A percentile compares a stretch with the other conserved stretches of the same genome.
Conservation (phyloP, 2,329 filamentous ascomycete species). For the Didymella exigua region DNA sequence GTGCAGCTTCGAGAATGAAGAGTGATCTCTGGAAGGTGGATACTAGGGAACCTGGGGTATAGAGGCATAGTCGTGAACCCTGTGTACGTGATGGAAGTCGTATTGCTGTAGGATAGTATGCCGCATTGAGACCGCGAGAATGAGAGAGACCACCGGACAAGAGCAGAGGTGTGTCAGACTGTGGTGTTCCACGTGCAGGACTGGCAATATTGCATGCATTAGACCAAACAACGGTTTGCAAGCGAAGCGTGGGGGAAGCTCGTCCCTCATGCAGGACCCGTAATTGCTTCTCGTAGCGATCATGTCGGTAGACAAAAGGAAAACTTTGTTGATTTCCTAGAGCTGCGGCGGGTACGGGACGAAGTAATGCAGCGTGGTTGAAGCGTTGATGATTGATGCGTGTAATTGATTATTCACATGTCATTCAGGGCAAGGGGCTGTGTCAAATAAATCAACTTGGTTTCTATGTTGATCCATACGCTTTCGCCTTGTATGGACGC, state of each 20-base stretch:
- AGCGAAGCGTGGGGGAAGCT: slow-evolving; percentile 15
- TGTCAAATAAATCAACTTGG: neutral
- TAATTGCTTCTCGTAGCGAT: slow-evolving; percentile 2
- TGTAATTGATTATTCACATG: neutral
- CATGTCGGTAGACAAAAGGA: slow-evolving; percentile 2
- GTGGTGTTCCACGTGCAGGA: neutral
- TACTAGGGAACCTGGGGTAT: neutral
- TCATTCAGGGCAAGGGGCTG: neutral
- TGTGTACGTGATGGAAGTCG: neutral
- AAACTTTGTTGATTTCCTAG: neutral
- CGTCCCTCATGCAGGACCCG: slow-evolving; percentile 6
- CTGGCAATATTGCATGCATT: slow-evolving; percentile 5
- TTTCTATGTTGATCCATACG: slow-evolving; percentile 10
- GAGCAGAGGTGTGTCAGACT: neutral
- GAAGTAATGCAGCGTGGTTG: neutral
- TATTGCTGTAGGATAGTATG: neutral
- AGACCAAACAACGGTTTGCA: slow-evolving; percentile 5
- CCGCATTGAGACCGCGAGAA: neutral
- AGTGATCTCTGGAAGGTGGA: neutral
- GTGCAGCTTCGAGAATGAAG: neutral
- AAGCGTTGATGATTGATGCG: neutral
- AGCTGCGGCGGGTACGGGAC: neutral
- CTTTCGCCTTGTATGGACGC: neutral
- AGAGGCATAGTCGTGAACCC: neutral
- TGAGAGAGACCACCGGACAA: neutral